Base-by-base conservation (phyloP, 352 stramenopile genomes). In the Pythium biforme region DNA sequence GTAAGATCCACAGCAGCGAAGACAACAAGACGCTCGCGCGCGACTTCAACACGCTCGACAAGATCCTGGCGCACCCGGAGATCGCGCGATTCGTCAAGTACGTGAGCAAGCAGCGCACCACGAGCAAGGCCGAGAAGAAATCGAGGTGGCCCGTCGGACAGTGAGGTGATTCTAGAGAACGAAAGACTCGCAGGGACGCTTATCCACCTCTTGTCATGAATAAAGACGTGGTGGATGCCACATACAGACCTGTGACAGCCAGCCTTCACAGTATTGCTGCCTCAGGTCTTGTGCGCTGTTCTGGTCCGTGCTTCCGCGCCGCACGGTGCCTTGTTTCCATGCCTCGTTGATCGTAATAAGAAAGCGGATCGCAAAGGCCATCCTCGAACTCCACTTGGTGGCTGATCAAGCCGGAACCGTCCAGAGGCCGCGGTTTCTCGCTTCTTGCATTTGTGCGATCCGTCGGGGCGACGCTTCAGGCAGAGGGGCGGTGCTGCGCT, bases 21-120 rank as follows among this genome's bases (percentile, higher is more conserved):
- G 76, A 91, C 68, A 94, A 98, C 68, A 89, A 91, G 70, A 92
- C 90, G 31, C 73, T 98, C 29, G 94, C 93, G 8, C 72, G 76
- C 1, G 74, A 96, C 22, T 98, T 90, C 75, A 97, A 94, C 60
- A 97, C 90, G 10, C 71, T 97, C 1, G 92, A 98, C 12, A 94
- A 95, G 68, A 91, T 98, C 49, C 81, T 98, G 68, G 68, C 70
- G 39, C 88, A 97, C 63, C 81, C 89, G 25, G 74, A 85, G 34
- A 95, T 98, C 56, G 69, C 77, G 3, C 86, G 84, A 27, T 98
- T 93, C 81, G 84, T 95, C 15, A 81, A 80, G 43, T 98, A 96
- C 75, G 91, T 88, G 0, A 79, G 72, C 25, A 98, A 98, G 65
- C 94, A 98, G 71, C 91, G 90, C 59, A 67, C 77, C 48, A 79